Conservation (phyloP, 441 rosid genomes). For the Erodium texanum region DNA sequence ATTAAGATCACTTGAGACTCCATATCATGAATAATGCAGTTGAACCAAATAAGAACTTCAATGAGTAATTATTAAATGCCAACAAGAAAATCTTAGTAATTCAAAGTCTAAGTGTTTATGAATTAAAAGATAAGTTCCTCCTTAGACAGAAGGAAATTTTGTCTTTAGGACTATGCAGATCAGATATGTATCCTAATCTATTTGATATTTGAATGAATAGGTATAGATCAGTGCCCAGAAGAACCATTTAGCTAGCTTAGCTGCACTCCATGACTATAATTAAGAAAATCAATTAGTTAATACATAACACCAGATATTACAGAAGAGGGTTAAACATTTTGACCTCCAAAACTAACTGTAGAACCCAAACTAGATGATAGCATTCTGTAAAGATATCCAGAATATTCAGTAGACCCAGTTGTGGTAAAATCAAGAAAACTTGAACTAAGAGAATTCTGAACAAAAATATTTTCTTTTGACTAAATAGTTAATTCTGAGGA, state of each 20-base stretch:
- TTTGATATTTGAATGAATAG: background rate
- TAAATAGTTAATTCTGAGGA: background rate
- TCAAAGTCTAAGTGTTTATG: background rate
- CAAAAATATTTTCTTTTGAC: background rate
- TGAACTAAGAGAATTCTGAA: background rate
- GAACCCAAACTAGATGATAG: background rate
- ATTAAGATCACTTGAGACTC: too few species aligned
- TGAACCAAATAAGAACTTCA: background rate
- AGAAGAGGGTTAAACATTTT: background rate
- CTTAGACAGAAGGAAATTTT: background rate
- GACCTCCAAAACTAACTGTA: background rate
- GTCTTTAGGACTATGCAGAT: background rate
- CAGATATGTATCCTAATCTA: background rate
- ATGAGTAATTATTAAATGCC: background rate
- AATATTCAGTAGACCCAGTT: constrained; percentile 14
- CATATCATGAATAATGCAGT: too few species aligned
- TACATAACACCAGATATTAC: background rate
- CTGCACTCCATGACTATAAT: background rate
- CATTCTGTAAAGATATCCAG: background rate
- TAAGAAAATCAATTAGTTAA: constrained; percentile 4
- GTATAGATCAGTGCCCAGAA: background rate
- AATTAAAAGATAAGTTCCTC: too few species aligned
- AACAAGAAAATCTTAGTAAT: background rate
- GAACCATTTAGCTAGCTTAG: constrained; percentile 3
- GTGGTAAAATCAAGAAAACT: constrained; percentile 9